phyloP scores from a whole-genome alignment of 139 green algal species.

The Coelastrella sp. region DNA sequence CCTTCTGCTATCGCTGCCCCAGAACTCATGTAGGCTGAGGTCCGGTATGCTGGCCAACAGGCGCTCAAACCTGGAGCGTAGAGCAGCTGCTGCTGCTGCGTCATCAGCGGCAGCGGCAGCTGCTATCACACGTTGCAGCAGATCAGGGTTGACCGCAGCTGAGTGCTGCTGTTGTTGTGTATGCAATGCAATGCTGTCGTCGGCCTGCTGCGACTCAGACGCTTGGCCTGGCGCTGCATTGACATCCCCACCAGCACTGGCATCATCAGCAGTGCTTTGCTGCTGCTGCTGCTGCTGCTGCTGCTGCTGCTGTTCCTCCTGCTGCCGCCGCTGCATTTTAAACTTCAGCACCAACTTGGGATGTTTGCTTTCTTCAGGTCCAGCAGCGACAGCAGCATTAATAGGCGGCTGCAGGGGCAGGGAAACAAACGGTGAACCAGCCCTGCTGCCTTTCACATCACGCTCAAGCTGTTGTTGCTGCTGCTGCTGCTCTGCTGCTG shows the following conservation, averaged over 20 bases:
- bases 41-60: slow-evolving; percentile 44
- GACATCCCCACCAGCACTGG: background rate
- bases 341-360: slow-evolving; percentile 35
- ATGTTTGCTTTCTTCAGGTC: slow-evolving; percentile 8
- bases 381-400: slow-evolving; percentile 12
- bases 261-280: too few relatives aligned
- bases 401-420: slow-evolving; percentile 1
- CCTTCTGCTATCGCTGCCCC: slow-evolving; percentile 47
- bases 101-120: slow-evolving; percentile 15
- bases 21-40: slow-evolving; percentile 48
- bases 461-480: slow-evolving; percentile 17
- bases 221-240: background rate
- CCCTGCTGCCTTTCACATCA: slow-evolving; percentile 6
- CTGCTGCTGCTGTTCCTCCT: slow-evolving; percentile 13
- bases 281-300: too few relatives aligned
- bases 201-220: background rate
- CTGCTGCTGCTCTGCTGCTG: slow-evolving; percentile 37
- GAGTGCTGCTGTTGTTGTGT: background rate
- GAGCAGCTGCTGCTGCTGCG: slow-evolving; percentile 33
- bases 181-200: too few relatives aligned
- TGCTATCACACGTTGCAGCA: slow-evolving; percentile 21
- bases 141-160: background rate
- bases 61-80: slow-evolving; percentile 45
- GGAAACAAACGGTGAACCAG: background rate
- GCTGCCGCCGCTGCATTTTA: background rate